A percentile compares a stretch with the other conserved stretches of the same genome.
These are phyloP conservation scores for Aspergillus sparsus DNA, from an alignment of 495 filamentous ascomycete species.

Conservation along the genomic window DNA sequence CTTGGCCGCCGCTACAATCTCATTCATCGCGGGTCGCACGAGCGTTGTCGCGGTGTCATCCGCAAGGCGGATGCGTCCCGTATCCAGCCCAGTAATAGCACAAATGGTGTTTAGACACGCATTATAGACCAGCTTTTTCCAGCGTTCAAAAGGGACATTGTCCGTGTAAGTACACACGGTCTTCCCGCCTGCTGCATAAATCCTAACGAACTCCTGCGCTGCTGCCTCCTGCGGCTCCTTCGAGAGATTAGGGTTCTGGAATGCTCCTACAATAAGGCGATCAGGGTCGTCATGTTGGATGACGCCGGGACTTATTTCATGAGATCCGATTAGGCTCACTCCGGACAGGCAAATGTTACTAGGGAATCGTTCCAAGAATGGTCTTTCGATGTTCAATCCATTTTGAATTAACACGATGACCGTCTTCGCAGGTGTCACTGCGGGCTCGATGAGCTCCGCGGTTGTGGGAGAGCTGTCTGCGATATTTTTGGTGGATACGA, in stretches of 20 bases:
- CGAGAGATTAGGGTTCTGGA: conserved; percentile 35
- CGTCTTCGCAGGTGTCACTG: conserved; percentile 50
- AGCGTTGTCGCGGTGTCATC: conserved; percentile 43
- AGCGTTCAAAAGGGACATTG: conserved; percentile 44
- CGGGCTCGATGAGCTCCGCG: conserved; percentile 49
- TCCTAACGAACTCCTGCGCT: conserved; percentile 38
- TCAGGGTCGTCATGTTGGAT: conserved; percentile 50
- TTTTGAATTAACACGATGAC: conserved; percentile 62
- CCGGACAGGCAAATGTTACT: conserved; percentile 53
- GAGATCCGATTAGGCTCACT: conserved; percentile 52
- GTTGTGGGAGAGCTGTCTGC: conserved; percentile 43
- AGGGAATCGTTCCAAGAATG: conserved; percentile 49
- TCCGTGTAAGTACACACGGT: conserved; percentile 27
- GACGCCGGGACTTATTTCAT: conserved; percentile 44
- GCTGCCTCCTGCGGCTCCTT: conserved; percentile 20
- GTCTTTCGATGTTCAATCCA: conserved; percentile 63
- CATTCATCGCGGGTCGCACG: conserved; percentile 29
- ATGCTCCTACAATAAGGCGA: conserved; percentile 45
- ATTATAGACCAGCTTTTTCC: conserved; percentile 56
- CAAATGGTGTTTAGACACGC: conserved; percentile 48
- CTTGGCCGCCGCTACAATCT: conserved; percentile 14
- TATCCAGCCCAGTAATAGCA: conserved; percentile 52
- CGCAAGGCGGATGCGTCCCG: conserved; percentile 37
- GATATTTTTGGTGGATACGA: conserved; percentile 47
- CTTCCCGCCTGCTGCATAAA: conserved; percentile 41